Evolutionary conservation across 495 filamentous ascomycete species (phyloP), one percentile per base, ranked within the genome.

Genomic region (Aspergillus sclerotioniger): DNA sequence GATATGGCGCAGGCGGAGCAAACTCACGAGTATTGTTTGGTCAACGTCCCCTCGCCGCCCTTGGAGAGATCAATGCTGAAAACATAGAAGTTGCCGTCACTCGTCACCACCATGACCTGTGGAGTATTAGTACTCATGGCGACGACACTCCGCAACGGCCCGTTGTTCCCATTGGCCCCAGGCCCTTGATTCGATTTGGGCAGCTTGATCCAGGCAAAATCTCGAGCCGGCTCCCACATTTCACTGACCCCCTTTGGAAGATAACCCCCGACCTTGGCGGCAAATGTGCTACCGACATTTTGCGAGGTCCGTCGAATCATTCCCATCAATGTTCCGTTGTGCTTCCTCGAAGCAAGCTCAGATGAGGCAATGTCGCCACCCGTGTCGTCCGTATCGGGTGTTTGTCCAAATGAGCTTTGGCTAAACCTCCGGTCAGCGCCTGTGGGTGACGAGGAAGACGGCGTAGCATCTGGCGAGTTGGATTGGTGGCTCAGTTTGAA

Each of bases 251-350:
- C 88, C 64, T 85, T 87, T 1, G 94, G 94, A 8, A 98, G 80
- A 64, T 98, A 98, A 0, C 90, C 90, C 5, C 91, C 93, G 16
- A 96, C 88, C 28, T 87, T 89, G 8, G 90, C 90, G 21, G 90
- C 95, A 54, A 98, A 87, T 19, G 84, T 88, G 56, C 89, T 92
- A n/a, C 91, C 89, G 64, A 97, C 91, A 58, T 90, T 89, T 68
- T 98, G 95, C 6, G 94, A 98, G 4, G 93, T 95, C n/a, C 94
- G 85, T n/a, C 94, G 85, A 9, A 98, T 83, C 76, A 98, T 92
- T 56, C 87, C 90, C 62, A 92, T 87, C 65, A 98, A 82, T 15
- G 88, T 90, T 4, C 84, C 84, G 51, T 84, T 82, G 44, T 83
- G 70, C 55, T 81, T 83, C 52, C 77, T 72, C 16, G 68, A 66